Conservation (phyloP, 192 early-diverging fungal genomes). For the Phycomyces nitens region DNA sequence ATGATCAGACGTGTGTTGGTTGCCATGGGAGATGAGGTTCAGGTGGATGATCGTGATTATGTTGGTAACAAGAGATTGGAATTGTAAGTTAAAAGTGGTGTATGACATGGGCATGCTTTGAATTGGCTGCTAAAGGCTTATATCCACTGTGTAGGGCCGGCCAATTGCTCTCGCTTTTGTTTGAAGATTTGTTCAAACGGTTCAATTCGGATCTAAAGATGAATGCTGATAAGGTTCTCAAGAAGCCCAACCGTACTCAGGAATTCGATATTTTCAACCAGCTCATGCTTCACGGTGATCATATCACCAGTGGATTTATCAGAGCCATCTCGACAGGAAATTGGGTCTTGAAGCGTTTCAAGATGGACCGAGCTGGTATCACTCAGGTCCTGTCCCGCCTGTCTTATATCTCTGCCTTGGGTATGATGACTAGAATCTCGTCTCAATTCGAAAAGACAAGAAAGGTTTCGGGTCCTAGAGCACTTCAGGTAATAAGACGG, state of each 20-base stretch:
- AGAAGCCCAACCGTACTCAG: conserved; percentile 80
- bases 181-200: conserved; percentile 97
- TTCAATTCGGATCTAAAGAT: conserved; percentile 86
- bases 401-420: conserved; percentile 90
- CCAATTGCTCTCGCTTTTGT: conserved; percentile 87
- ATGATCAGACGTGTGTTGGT: conserved; percentile 92
- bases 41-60: conserved; percentile 96
- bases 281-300: conserved; percentile 65
- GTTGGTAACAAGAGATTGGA: conserved; percentile 98
- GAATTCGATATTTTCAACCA: conserved; percentile 87
- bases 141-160: conserved; percentile 64
- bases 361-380: conserved; percentile 97
- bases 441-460: conserved; percentile 98
- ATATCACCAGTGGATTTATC: conserved; percentile 89
- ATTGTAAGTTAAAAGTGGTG: conserved; percentile 54
- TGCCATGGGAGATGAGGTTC: conserved; percentile 74
- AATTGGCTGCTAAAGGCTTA: not conserved
- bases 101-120: not conserved
- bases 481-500: conserved; percentile 61
- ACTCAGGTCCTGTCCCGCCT: conserved; percentile 93
- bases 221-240: conserved; percentile 87
- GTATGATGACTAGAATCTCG: conserved; percentile 96
- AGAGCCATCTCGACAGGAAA: conserved; percentile 96
- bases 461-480: conserved; percentile 95
- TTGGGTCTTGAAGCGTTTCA: conserved; percentile 98